Evolutionary conservation across 441 rosid genomes (phyloP).

Genomic region (Populus trichocarpa): DNA sequence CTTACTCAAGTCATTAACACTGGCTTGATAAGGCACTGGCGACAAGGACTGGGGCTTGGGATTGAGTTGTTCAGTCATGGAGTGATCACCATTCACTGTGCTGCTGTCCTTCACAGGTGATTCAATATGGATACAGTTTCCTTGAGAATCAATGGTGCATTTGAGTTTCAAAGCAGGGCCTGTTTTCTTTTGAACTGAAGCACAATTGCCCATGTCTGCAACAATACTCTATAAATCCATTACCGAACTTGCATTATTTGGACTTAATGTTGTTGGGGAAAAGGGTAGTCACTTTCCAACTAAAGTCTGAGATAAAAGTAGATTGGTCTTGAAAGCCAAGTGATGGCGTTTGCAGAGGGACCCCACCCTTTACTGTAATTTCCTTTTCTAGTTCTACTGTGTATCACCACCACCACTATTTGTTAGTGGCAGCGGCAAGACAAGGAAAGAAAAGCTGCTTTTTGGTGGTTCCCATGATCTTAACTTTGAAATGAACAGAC

Average conservation of each 20-base stretch:
- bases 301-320: slow-evolving; percentile 21
- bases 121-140: slow-evolving; percentile 17
- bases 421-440: slow-evolving; percentile 4
- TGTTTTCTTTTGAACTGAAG: slow-evolving; percentile 23
- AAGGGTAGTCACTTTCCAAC: slow-evolving; percentile 29
- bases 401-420: not conserved
- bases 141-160: slow-evolving; percentile 1
- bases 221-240: slow-evolving; percentile 7
- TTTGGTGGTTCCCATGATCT: slow-evolving; percentile 16
- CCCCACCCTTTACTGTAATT: not conserved
- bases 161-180: slow-evolving; percentile 27
- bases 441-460: slow-evolving; percentile 15
- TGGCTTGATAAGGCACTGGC: slow-evolving; percentile 8
- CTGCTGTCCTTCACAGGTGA: slow-evolving; percentile 25
- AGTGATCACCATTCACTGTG: slow-evolving; percentile 9
- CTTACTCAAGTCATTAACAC: slow-evolving; percentile 33
- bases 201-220: slow-evolving; percentile 46
- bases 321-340: slow-evolving; percentile 61
- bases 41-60: slow-evolving; percentile 18
- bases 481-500: slow-evolving; percentile 6
- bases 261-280: slow-evolving; percentile 27
- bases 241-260: slow-evolving; percentile 2
- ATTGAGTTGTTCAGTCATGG: not conserved
- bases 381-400: not conserved
- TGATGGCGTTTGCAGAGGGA: slow-evolving; percentile 33